Conservation (phyloP, 306 rosid genomes). For the Medicago ruthenica region DNA sequence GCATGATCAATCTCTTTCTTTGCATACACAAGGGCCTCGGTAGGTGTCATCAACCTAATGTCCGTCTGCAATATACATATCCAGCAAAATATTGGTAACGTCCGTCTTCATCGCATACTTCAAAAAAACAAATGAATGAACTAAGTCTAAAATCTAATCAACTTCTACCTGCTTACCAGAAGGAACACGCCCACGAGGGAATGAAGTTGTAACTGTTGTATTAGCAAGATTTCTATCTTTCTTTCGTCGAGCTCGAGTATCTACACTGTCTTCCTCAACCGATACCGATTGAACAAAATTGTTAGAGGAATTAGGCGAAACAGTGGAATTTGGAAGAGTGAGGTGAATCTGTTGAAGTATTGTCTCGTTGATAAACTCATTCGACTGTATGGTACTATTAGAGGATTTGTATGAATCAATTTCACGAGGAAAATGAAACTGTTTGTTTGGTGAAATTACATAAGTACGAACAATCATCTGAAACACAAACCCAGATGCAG, state of each 20-base stretch:
- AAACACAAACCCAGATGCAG: constrained; percentile 58
- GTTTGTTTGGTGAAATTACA: constrained; percentile 45
- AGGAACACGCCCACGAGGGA: constrained; percentile 50
- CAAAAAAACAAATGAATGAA: constrained; percentile 26
- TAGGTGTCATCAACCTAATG: constrained; percentile 63
- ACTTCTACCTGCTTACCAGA: constrained; percentile 63
- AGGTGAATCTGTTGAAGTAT: constrained; percentile 46
- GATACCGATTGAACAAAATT: constrained; percentile 47
- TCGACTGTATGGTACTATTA: constrained; percentile 40
- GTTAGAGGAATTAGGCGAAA: constrained; percentile 46
- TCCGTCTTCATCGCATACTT: constrained; percentile 38
- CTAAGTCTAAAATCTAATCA: constrained; percentile 32
- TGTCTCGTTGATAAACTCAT: constrained; percentile 44
- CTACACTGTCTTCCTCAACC: constrained; percentile 43
- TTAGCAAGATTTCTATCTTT: constrained; percentile 38
- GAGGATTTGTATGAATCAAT: constrained; percentile 43
- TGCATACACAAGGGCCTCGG: constrained; percentile 73
- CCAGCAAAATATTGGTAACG: constrained; percentile 41
- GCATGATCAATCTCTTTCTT: constrained; percentile 75
- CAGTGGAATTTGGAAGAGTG: constrained; percentile 31
- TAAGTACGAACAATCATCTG: constrained; percentile 61
- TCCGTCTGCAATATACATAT: constrained; percentile 56
- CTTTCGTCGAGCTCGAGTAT: constrained; percentile 21
- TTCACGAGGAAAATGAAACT: constrained; percentile 44
- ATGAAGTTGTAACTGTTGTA: constrained; percentile 39